Base-by-base conservation (phyloP, 495 filamentous ascomycete species). In the Penicillium daleae region DNA sequence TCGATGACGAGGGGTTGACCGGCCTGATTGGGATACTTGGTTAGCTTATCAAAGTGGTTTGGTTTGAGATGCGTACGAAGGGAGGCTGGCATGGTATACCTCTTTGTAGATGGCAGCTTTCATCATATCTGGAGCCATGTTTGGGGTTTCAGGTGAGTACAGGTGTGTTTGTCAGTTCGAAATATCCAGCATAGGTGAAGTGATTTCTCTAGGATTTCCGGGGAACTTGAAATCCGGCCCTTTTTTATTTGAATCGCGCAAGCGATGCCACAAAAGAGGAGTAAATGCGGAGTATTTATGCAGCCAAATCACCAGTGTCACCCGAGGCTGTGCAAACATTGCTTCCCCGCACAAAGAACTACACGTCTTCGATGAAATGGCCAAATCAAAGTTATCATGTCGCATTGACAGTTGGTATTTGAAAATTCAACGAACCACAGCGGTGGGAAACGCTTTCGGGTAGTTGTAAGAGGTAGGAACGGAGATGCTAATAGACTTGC, bases 101-200 rank as follows among this genome's bases (percentile, higher is more conserved):
- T 66, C 55, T 49, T 61, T 53, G 48, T 54, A 62, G 31, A 66
- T 22, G 8, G 63, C 63, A 3, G 63, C 63, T 42, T 66, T 66
- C 59, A 66, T 66, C 21, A 37, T 63, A 53, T 27, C 33, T 5
- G 61, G 56, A 15, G 49, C 49, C 61, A 63, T 63, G 22, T 39
- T 39, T 9, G 6, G 6, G 13, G 6, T 9, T 35, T 35, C 9
- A 12, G 10, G 33, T 35, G 33, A 13, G 33, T 35, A 35, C 13
- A 12, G 13, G 33, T 35, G 13, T 1, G 33, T 1, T 35, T 12
- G 9, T 10, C 2, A 35, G 9, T 35, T 35, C 33, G 13, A 13
- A 12, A 35, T 35, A 35, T 35, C 13, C 7, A 13, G 33, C 9
- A 17, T 0, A 17, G 35, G 6, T 39, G 35, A 17, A 17, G 35